Conservation (phyloP, 2,329 filamentous ascomycete genomes). For the Claviceps capensis region DNA sequence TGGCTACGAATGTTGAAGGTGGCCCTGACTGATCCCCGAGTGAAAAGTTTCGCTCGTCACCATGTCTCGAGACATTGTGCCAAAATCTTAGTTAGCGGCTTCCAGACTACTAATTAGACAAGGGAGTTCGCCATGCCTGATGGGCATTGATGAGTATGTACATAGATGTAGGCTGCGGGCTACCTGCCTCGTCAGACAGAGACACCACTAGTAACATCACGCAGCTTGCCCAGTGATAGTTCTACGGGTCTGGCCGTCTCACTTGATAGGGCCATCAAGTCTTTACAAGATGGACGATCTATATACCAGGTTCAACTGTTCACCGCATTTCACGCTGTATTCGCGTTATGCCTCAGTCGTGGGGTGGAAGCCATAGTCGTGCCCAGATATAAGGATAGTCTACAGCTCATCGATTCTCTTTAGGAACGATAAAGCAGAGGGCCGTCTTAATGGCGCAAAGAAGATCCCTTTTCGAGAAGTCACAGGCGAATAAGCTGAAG, state of each 20-base stretch:
- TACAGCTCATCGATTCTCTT: too few relatives aligned
- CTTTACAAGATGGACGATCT: background rate
- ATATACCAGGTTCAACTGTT: background rate
- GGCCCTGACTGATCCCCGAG: conserved; percentile 4
- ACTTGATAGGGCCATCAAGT: background rate
- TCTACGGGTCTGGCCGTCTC: background rate
- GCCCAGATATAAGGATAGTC: background rate
- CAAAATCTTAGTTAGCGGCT: background rate
- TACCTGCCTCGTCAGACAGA: background rate
- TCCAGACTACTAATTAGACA: background rate
- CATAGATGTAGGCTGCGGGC: too few relatives aligned
- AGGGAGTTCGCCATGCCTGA: background rate
- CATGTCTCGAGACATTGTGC: conserved; percentile 3
- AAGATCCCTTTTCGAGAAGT: background rate
- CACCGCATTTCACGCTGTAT: background rate
- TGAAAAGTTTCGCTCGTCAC: conserved; percentile 5
- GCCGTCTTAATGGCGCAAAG: background rate
- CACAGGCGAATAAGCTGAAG: background rate
- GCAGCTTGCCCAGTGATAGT: background rate
- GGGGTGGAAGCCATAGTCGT: background rate
- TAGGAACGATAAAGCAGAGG: background rate
- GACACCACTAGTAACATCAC: background rate
- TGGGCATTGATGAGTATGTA: background rate
- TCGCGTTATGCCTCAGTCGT: background rate
- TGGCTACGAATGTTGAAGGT: conserved; percentile 4